Evolutionary conservation across 257 asterid species (phyloP).

Genomic region (Schizonepeta tenuifolia): DNA sequence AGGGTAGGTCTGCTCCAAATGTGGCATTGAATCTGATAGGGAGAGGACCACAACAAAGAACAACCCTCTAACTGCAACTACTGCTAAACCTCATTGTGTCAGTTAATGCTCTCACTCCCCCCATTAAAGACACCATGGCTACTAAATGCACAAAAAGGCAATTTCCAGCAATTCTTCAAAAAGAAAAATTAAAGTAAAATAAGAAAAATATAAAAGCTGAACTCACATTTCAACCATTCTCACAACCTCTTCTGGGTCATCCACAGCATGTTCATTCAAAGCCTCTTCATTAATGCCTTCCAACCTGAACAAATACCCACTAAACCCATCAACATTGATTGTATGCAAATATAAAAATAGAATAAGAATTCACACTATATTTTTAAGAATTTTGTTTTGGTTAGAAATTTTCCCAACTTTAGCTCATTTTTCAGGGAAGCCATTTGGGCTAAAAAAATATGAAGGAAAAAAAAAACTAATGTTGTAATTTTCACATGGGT

Average conservation of each 20-base stretch:
- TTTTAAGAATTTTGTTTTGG: slow-evolving; percentile 13
- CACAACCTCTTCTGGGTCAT: slow-evolving; percentile 84
- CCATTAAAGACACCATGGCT: slow-evolving; percentile 6
- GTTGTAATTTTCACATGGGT: slow-evolving; percentile 32
- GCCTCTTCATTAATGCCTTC: slow-evolving; percentile 59
- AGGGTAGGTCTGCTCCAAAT: slow-evolving; percentile 52
- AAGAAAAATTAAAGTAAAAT: not conserved
- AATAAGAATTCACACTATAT: not conserved
- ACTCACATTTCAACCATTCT: slow-evolving; percentile 88
- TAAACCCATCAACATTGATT: slow-evolving; percentile 27
- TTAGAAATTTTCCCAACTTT: slow-evolving; percentile 2
- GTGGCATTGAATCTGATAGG: slow-evolving; percentile 47
- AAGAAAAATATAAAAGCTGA: slow-evolving; percentile 11
- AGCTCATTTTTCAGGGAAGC: slow-evolving; percentile 27
- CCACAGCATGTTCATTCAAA: slow-evolving; percentile 76
- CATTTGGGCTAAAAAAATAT: slow-evolving; percentile 31
- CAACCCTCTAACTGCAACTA: slow-evolving; percentile 37
- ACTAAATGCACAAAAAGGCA: slow-evolving; percentile 34
- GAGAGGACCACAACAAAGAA: slow-evolving; percentile 56
- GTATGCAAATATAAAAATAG: not conserved
- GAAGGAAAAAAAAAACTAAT: not conserved
- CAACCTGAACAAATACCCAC: slow-evolving; percentile 49
- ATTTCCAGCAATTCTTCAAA: slow-evolving; percentile 26
- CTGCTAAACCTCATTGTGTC: slow-evolving; percentile 40
- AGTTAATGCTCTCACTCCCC: slow-evolving; percentile 31